These are phyloP conservation scores for Talaromyces sp. DNA, from an alignment of 2,329 filamentous ascomycete species.

Conservation along the genomic window DNA sequence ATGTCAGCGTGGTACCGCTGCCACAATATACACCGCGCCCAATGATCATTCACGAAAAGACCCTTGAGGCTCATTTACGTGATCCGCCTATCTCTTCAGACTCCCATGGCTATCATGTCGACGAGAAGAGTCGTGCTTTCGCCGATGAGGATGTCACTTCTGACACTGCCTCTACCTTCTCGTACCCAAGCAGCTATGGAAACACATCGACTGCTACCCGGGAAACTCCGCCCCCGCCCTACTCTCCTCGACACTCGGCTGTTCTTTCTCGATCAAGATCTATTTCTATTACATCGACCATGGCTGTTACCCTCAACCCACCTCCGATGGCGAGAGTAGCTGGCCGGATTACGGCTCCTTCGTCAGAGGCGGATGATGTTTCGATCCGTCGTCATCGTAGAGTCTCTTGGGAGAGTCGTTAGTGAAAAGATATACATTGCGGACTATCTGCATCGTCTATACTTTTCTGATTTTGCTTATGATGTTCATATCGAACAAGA, in stretches of 20 bases:
- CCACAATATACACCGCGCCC: slow-evolving; percentile 46
- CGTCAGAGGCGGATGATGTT: slow-evolving; percentile 24
- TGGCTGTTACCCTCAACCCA: slow-evolving; percentile 26
- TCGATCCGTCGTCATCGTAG: slow-evolving; percentile 26
- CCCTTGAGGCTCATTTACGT: slow-evolving; percentile 37
- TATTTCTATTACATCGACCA: slow-evolving; percentile 35
- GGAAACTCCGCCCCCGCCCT: slow-evolving; percentile 47
- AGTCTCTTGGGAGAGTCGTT: slow-evolving; percentile 34
- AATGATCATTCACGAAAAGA: slow-evolving; percentile 44
- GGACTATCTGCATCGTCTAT: background rate
- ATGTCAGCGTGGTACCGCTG: slow-evolving; percentile 38
- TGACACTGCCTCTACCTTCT: slow-evolving; percentile 45
- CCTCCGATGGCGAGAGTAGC: slow-evolving; percentile 30
- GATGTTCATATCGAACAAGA: background rate
- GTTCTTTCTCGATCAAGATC: slow-evolving; percentile 36
- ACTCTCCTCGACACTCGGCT: slow-evolving; percentile 36
- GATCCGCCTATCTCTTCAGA: slow-evolving; percentile 33
- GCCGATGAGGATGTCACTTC: slow-evolving; percentile 38
- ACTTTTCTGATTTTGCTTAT: slow-evolving; percentile 1
- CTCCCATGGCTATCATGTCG: slow-evolving; percentile 17
- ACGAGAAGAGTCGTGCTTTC: slow-evolving; percentile 36
- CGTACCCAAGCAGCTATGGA: slow-evolving; percentile 47
- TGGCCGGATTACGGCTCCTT: slow-evolving; percentile 31
- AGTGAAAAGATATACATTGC: background rate
- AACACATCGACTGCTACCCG: slow-evolving; percentile 49